These are phyloP conservation scores for Suillus brevipes DNA, from an alignment of 768 basidiomycete species.

Conservation along the genomic window DNA sequence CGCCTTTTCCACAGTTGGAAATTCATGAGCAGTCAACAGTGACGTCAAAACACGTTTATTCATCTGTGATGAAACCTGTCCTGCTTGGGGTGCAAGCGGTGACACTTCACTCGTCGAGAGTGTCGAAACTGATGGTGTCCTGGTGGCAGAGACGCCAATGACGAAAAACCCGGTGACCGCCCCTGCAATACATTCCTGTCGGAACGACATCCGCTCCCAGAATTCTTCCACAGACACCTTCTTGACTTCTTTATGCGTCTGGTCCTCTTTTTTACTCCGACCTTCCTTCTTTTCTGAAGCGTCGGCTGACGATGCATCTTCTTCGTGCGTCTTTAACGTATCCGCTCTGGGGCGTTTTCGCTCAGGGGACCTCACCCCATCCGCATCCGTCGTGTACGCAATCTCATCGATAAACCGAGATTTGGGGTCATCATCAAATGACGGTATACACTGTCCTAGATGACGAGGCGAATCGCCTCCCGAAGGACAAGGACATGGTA, in stretches of 20 bases:
- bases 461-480: conserved; percentile 29
- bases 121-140: conserved; percentile 11
- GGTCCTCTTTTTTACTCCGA: conserved; percentile 32
- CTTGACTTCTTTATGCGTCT: conserved; percentile 52
- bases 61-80: conserved; percentile 65
- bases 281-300: conserved; percentile 30
- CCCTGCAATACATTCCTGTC: conserved; percentile 91
- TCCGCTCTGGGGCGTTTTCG: conserved; percentile 54
- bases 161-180: conserved; percentile 93
- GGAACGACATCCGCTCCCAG: conserved; percentile 96
- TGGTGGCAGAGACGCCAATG: conserved; percentile 45
- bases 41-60: conserved; percentile 69
- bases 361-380: conserved; percentile 57
- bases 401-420: conserved; percentile 92
- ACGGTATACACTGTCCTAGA: conserved; percentile 80
- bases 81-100: conserved; percentile 52
- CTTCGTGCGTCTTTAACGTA: conserved; percentile 15
- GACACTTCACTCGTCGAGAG: conserved; percentile 31
- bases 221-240: conserved; percentile 76
- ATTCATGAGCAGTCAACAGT: conserved; percentile 75
- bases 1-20: conserved; percentile 64
- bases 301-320: conserved; percentile 25
- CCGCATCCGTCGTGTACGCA: conserved; percentile 65
- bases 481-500: conserved; percentile 48
- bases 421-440: conserved; percentile 97